phyloP scores from a whole-genome alignment of 164 flowering plant species.

The Cinnamomum chago region DNA sequence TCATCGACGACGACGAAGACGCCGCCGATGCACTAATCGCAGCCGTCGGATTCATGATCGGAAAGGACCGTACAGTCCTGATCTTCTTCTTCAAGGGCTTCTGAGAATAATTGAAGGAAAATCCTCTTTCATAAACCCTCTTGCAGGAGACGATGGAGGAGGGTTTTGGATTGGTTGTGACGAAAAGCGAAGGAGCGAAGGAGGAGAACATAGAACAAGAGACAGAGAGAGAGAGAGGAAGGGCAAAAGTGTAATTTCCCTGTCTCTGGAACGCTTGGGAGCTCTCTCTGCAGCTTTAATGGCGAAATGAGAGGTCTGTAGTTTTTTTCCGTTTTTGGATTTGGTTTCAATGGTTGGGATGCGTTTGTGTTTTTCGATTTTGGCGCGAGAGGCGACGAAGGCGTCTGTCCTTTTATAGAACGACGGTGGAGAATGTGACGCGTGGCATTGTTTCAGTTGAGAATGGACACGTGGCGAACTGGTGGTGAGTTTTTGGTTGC shows the following conservation, averaged over 20 bases:
- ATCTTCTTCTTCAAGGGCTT: not conserved
- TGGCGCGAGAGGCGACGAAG: not conserved
- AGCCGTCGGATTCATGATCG: constrained; percentile 8
- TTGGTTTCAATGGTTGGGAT: not conserved
- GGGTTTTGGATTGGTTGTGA: not conserved
- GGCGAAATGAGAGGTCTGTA: not conserved
- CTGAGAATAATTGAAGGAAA: not conserved
- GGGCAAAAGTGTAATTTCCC: not conserved
- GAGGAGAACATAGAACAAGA: constrained; percentile 1
- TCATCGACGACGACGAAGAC: constrained; percentile 14
- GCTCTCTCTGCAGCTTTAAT: not conserved
- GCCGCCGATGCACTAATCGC: constrained; percentile 2
- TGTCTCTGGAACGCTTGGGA: not conserved
- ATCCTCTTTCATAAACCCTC: not conserved
- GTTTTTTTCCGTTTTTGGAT: too few relatives aligned
- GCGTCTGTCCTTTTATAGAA: not conserved
- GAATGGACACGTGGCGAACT: not conserved
- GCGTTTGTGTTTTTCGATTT: not conserved
- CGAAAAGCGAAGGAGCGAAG: not conserved
- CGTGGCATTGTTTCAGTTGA: too few relatives aligned
- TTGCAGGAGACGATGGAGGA: not conserved
- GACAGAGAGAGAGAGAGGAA: not conserved
- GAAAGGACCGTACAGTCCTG: not conserved
- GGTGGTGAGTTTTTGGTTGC: not conserved
- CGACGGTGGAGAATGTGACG: not conserved